These are phyloP conservation scores for Cercospora brassicicola DNA, from an alignment of 2,329 filamentous ascomycete species.

Conservation along the genomic window DNA sequence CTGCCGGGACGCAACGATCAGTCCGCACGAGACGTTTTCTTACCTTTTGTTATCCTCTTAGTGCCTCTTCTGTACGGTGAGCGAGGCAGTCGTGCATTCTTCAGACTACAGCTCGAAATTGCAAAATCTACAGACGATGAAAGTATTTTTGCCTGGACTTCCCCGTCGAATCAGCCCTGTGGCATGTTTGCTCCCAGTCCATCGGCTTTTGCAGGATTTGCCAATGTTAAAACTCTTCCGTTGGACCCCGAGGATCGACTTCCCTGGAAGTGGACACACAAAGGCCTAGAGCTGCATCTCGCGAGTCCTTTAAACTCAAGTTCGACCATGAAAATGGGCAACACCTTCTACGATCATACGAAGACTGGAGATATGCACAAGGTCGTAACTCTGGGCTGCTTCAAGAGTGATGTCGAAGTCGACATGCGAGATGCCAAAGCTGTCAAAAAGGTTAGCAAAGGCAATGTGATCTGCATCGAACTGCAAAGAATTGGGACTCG, in stretches of 20 bases:
- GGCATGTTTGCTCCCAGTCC: constrained; percentile 12
- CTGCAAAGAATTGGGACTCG: constrained; percentile 5
- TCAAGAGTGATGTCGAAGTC: constrained; percentile 1
- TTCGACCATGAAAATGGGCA: constrained; percentile 3
- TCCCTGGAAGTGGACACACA: constrained; percentile 7
- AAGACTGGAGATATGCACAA: constrained; percentile 1
- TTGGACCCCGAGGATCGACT: constrained; percentile 5
- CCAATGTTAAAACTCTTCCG: not conserved
- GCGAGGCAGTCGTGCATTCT: constrained; percentile 7
- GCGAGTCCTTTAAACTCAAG: not conserved
- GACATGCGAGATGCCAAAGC: constrained; percentile 2
- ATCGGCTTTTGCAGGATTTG: constrained; percentile 8
- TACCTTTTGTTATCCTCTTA: not conserved
- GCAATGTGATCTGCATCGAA: constrained; percentile 4
- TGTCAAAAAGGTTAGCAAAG: constrained; percentile 8
- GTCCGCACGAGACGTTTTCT: not conserved
- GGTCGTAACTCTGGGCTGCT: constrained; percentile 8
- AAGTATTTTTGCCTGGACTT: constrained; percentile 28
- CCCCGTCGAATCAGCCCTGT: constrained; percentile 2
- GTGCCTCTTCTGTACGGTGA: constrained; percentile 19
- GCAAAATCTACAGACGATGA: constrained; percentile 21
- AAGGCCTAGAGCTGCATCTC: constrained; percentile 4
- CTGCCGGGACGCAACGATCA: not conserved
- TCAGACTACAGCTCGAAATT: constrained; percentile 11
- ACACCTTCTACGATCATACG: not conserved